Percentiles rank a stretch among this genome's conserved stretches.
These are phyloP conservation scores for Raddia guianensis DNA, from an alignment of 176 grass and related monocot species.

Conservation along the genomic window DNA sequence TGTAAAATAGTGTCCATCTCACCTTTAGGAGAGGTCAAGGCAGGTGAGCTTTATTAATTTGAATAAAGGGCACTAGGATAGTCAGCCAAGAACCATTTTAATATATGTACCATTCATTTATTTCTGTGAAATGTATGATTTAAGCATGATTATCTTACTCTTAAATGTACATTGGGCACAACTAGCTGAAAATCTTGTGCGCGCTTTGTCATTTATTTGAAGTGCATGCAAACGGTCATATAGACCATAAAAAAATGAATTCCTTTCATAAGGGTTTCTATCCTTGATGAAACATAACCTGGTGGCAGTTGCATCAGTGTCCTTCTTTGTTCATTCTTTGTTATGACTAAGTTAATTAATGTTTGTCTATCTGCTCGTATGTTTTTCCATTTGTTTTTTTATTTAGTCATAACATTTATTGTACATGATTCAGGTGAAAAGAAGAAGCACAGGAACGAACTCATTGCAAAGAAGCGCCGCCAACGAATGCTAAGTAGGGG, in stretches of 20 bases:
- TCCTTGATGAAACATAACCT: background rate
- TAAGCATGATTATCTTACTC: background rate
- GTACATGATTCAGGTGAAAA: conserved; percentile 66
- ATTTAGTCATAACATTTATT: conserved; percentile 20
- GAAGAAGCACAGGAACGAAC: conserved; percentile 86
- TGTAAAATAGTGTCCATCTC: background rate
- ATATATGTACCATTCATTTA: background rate
- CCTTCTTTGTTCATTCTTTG: background rate
- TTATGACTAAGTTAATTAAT: background rate
- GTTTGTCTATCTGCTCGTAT: background rate
- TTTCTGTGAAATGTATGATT: background rate
- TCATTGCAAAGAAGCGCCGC: conserved; percentile 78
- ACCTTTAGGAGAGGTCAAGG: background rate
- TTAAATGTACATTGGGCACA: background rate
- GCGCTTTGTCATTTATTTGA: background rate
- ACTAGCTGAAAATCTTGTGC: background rate
- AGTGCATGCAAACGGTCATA: background rate
- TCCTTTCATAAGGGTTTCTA: background rate
- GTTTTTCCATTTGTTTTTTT: background rate
- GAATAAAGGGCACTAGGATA: background rate
- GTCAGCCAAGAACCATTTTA: background rate
- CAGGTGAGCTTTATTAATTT: background rate
- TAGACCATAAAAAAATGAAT: background rate
- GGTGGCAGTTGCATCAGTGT: background rate
- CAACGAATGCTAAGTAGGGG: conserved; percentile 88